phyloP scores from a whole-genome alignment of 2,329 filamentous ascomycete genomes.

The Zalaria obscura region DNA sequence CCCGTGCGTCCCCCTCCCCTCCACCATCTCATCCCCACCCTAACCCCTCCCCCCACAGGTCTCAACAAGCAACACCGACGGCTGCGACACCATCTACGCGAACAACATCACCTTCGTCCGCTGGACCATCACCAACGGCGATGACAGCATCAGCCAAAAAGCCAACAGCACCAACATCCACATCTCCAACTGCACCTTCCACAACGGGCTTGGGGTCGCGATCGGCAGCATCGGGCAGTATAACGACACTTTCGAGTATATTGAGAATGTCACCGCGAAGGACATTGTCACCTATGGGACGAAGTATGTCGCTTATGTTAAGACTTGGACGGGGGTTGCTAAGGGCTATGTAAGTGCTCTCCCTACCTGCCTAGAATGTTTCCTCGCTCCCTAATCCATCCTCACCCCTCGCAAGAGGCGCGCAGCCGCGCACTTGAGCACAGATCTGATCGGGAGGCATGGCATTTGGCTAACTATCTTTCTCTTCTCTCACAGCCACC shows the following conservation, averaged over 20 bases:
- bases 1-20: not conserved
- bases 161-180: conserved; percentile 41
- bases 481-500: too few relatives aligned
- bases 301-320: conserved; percentile 37
- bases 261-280: conserved; percentile 34
- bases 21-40: too few relatives aligned
- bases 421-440: too few relatives aligned
- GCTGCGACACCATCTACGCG: conserved; percentile 39
- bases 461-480: too few relatives aligned
- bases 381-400: too few relatives aligned
- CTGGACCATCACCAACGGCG: conserved; percentile 38
- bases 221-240: conserved; percentile 46
- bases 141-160: conserved; percentile 41
- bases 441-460: too few relatives aligned
- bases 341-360: not conserved
- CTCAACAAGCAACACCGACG: conserved; percentile 30
- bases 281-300: conserved; percentile 35
- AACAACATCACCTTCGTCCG: conserved; percentile 36
- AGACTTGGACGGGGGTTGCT: conserved; percentile 42
- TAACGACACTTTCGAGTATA: conserved; percentile 30
- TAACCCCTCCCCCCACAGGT: not conserved
- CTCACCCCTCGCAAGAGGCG: too few relatives aligned
- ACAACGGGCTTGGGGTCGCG: conserved; percentile 38
- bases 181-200: conserved; percentile 35
- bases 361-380: too few relatives aligned